Percentiles rank a stretch among this genome's conserved stretches.
These are phyloP conservation scores for Oropetium thomaeum DNA, from an alignment of 176 grass and related monocot genomes.

Conservation along the genomic window DNA sequence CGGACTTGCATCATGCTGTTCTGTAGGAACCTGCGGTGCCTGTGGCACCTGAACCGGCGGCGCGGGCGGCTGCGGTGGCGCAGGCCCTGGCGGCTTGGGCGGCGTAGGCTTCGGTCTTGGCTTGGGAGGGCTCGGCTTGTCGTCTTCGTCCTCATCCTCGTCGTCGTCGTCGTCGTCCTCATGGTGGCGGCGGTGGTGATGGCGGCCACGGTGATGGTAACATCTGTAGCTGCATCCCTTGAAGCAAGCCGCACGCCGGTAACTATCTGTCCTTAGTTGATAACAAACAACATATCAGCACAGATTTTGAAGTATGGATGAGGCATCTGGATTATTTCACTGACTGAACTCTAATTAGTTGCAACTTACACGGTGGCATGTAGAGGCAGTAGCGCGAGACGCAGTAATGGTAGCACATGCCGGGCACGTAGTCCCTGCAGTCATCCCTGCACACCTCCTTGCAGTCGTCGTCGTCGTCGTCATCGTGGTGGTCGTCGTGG, in stretches of 20 bases:
- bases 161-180: not conserved
- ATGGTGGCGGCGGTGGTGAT: not conserved
- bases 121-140: constrained; percentile 1
- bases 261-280: constrained; percentile 18
- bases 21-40: not conserved
- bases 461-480: not conserved
- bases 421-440: constrained; percentile 21
- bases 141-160: not conserved
- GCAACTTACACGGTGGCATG: constrained; percentile 2
- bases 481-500: not conserved
- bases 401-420: constrained; percentile 8
- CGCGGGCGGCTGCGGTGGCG: not conserved
- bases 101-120: not conserved
- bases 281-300: not conserved
- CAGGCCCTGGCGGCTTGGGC: not conserved
- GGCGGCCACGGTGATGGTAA: not conserved
- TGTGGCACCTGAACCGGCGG: not conserved
- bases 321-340: not conserved
- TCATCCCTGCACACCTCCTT: not conserved
- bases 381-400: not conserved
- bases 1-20: not conserved
- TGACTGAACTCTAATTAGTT: too few species aligned
- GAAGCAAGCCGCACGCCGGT: not conserved
- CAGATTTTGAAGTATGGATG: not conserved
- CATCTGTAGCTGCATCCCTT: constrained; percentile 19